A percentile compares a stretch with the other conserved stretches of the same genome.
Conservation (phyloP, 257 asterid species). For the Marsdenia floribunda region DNA sequence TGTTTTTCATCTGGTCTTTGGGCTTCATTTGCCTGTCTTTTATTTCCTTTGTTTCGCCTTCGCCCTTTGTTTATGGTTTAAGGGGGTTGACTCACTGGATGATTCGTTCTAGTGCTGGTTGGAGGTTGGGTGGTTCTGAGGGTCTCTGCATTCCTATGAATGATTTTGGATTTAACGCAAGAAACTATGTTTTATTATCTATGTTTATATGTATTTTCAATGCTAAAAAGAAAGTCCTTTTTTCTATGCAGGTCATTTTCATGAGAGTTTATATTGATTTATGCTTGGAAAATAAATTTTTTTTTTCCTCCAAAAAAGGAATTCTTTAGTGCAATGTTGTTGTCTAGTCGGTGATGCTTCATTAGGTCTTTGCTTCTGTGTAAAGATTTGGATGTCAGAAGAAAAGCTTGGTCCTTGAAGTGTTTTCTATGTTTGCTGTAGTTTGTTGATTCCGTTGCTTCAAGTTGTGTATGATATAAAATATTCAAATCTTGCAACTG, state of each 20-base stretch:
- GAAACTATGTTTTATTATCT: background rate
- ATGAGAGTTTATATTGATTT: background rate
- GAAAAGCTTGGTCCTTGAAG: slow-evolving; percentile 19
- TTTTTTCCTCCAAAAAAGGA: background rate
- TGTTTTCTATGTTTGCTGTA: slow-evolving; percentile 17
- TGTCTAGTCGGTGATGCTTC: slow-evolving; percentile 31
- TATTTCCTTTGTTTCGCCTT: background rate
- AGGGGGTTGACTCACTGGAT: slow-evolving; percentile 6
- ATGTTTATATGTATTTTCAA: background rate
- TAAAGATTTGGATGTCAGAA: slow-evolving; percentile 22
- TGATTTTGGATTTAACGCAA: background rate
- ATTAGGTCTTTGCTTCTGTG: slow-evolving; percentile 25
- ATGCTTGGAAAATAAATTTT: background rate
- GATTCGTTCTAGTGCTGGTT: slow-evolving; percentile 8
- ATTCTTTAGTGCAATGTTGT: slow-evolving; percentile 14
- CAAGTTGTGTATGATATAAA: slow-evolving; percentile 9
- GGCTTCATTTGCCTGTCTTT: slow-evolving; percentile 9
- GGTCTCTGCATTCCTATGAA: background rate
- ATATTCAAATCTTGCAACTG: slow-evolving; percentile 5
- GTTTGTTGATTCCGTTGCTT: slow-evolving; percentile 17
- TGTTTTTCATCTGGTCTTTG: background rate
- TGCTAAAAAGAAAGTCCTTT: background rate
- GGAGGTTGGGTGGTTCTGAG: slow-evolving; percentile 1
- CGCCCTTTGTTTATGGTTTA: background rate
- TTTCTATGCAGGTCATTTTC: background rate